phyloP scores from a whole-genome alignment of 2,329 filamentous ascomycete species.

The Colletotrichum endophyticum region DNA sequence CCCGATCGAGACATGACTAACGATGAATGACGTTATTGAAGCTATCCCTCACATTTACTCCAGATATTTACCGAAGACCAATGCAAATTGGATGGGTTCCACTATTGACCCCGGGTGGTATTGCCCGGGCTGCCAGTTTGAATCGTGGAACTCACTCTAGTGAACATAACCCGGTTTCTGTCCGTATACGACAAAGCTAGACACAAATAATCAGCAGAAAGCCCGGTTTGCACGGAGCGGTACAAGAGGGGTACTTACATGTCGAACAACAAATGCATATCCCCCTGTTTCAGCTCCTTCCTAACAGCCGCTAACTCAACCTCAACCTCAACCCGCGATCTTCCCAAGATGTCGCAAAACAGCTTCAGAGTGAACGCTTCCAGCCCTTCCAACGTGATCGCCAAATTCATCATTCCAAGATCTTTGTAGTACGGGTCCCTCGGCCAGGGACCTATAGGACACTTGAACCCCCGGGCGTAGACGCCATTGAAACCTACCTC shows the following conservation, averaged over 20 bases:
- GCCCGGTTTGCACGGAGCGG: not conserved
- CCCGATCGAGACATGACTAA: not conserved
- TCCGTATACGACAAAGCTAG: not conserved
- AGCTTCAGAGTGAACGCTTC: not conserved
- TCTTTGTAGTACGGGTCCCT: not conserved
- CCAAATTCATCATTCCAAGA: not conserved
- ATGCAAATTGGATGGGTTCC: not conserved
- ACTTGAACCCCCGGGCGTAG: not conserved
- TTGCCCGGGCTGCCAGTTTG: not conserved
- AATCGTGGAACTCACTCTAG: not conserved
- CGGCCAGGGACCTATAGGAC: not conserved
- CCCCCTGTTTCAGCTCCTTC: not conserved
- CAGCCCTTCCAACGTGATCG: not conserved
- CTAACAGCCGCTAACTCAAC: not conserved
- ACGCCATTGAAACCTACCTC: not conserved
- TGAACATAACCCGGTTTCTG: not conserved
- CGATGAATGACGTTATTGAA: not conserved
- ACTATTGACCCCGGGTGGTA: accelerated
- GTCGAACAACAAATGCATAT: not conserved
- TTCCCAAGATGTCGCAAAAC: not conserved
- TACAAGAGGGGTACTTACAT: not conserved
- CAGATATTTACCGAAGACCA: not conserved
- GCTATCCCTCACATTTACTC: not conserved
- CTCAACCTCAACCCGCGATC: not conserved
- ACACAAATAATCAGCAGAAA: not conserved